Percentiles rank a stretch among this genome's conserved stretches.
These are phyloP conservation scores for Amanita rubescens DNA, from an alignment of 768 basidiomycete genomes.

Conservation along the genomic window DNA sequence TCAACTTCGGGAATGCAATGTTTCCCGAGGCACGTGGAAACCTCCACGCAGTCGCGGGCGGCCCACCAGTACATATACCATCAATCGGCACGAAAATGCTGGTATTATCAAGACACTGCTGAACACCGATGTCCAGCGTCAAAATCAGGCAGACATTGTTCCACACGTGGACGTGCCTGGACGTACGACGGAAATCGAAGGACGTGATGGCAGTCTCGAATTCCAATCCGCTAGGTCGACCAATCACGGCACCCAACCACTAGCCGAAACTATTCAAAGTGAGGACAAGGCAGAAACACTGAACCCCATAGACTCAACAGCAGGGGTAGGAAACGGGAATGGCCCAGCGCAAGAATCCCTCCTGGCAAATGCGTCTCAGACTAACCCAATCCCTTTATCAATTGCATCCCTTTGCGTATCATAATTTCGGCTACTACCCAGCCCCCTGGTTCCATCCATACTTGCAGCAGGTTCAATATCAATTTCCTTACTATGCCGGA, in stretches of 20 bases:
- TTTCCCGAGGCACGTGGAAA: constrained; percentile 43
- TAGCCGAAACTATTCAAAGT: no score
- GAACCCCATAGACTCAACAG: not conserved
- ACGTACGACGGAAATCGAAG: not conserved
- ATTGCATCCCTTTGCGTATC: not conserved
- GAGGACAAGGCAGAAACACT: not conserved
- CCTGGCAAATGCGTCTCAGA: not conserved
- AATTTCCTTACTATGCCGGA: constrained; percentile 40
- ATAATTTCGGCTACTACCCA: constrained; percentile 5
- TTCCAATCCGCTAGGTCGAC: not conserved
- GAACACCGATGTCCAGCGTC: not conserved
- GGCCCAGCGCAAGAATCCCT: not conserved
- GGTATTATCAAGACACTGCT: not conserved
- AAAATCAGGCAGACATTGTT: not conserved
- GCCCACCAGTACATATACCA: constrained; percentile 10
- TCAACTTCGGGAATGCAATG: constrained; percentile 64
- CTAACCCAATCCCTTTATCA: not conserved
- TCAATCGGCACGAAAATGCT: not conserved
- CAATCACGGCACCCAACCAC: no score
- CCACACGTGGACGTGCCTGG: not conserved
- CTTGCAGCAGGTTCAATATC: constrained; percentile 43
- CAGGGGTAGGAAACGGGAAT: not conserved
- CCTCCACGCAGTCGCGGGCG: constrained; percentile 39
- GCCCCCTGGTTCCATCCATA: constrained; percentile 28
- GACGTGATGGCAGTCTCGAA: not conserved